phyloP scores from a whole-genome alignment of 2,329 filamentous ascomycete species.

The Diaporthe batatas region DNA sequence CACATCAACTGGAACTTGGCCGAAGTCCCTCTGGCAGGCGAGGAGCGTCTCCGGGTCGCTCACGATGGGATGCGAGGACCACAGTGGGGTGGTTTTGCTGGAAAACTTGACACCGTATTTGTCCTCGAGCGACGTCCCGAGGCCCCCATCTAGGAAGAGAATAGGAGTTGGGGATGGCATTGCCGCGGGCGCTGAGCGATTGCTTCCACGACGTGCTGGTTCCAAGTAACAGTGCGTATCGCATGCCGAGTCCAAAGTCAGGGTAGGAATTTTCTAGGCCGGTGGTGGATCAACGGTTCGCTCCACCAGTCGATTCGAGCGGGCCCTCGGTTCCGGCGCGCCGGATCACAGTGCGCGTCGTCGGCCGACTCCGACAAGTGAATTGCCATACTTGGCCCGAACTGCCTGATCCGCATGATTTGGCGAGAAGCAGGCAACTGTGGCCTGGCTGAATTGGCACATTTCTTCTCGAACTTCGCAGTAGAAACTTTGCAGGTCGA shows the following conservation, averaged over 20 bases:
- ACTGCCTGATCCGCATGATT: not conserved
- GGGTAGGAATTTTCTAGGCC: slow-evolving; percentile 18
- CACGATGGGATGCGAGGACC: slow-evolving; percentile 77
- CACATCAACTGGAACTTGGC: slow-evolving; percentile 69
- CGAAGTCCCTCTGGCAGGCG: slow-evolving; percentile 69
- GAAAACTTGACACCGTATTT: slow-evolving; percentile 67
- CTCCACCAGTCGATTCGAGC: not conserved
- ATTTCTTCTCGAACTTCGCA: too few species aligned
- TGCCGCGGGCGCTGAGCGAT: not conserved
- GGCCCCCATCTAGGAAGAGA: slow-evolving; percentile 74
- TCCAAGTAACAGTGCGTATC: not conserved
- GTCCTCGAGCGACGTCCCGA: slow-evolving; percentile 76
- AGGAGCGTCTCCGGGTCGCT: slow-evolving; percentile 64
- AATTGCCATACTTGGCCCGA: not conserved
- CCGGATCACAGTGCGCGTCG: not conserved
- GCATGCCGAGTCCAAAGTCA: not conserved
- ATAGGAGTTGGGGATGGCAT: slow-evolving; percentile 47
- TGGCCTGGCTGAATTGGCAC: not conserved
- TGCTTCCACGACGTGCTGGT: not conserved
- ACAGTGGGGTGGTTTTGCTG: slow-evolving; percentile 67
- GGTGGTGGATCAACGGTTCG: slow-evolving; percentile 12
- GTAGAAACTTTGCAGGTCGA: not conserved
- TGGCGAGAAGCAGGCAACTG: too few species aligned
- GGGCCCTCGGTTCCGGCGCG: not conserved
- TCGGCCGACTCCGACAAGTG: not conserved